Conservation (phyloP, 1,284 basidiomycete genomes). For the Rhodotorula sp. region DNA sequence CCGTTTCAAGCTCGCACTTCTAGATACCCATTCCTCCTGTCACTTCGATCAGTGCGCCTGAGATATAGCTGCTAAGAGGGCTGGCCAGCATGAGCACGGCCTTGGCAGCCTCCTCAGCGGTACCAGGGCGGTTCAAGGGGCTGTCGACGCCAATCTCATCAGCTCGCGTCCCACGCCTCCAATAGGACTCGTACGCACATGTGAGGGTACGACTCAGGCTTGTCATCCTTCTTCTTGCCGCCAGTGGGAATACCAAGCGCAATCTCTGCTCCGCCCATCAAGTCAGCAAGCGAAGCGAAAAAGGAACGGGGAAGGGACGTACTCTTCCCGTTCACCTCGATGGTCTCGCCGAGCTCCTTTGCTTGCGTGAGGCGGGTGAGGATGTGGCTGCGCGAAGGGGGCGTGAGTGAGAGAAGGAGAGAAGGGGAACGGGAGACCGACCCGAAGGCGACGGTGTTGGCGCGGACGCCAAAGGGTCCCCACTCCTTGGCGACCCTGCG, state of each 20-base stretch:
- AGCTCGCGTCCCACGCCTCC: background rate
- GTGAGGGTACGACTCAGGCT: conserved; percentile 33
- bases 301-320: background rate
- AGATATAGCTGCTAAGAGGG: conserved; percentile 75
- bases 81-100: conserved; percentile 53
- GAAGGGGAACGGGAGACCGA: conserved; percentile 53
- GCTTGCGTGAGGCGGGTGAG: conserved; percentile 54
- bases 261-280: conserved; percentile 50
- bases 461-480: conserved; percentile 74
- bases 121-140: conserved; percentile 68
- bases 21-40: no score
- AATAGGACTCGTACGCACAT: conserved; percentile 2
- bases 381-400: conserved; percentile 21
- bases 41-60: conserved; percentile 67
- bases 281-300: background rate
- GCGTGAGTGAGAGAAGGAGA: background rate
- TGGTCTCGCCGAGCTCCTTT: conserved; percentile 71
- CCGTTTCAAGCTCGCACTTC: no score
- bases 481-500: conserved; percentile 79
- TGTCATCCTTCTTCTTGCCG: conserved; percentile 16
- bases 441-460: conserved; percentile 70
- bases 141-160: conserved; percentile 44
- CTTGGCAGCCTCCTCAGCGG: conserved; percentile 54
- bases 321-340: conserved; percentile 75
- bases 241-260: conserved; percentile 70